Evolutionary conservation across 306 rosid species (phyloP).

Genomic region (Cicer arietinum): DNA sequence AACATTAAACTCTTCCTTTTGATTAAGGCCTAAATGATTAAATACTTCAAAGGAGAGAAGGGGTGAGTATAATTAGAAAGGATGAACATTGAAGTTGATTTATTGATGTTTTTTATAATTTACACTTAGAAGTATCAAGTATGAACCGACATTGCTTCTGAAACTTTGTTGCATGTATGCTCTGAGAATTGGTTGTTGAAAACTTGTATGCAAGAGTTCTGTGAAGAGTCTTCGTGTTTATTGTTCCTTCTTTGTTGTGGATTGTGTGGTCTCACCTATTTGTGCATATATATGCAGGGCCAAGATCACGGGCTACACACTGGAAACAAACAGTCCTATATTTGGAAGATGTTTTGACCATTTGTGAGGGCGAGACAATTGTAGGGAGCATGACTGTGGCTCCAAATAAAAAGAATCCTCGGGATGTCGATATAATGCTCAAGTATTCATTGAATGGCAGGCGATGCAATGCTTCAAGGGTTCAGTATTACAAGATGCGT

Average conservation of each 20-base stretch:
- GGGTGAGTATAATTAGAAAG: not conserved
- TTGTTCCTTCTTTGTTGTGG: not conserved
- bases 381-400: conserved; percentile 82
- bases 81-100: conserved; percentile 8
- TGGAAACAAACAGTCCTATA: conserved; percentile 99
- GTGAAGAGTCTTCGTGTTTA: not conserved
- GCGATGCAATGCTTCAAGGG: conserved; percentile 66
- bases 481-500: conserved; percentile 89
- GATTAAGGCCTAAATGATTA: not conserved
- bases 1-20: not conserved
- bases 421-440: conserved; percentile 85
- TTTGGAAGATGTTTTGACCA: conserved; percentile 85
- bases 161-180: conserved; percentile 16
- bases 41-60: not conserved
- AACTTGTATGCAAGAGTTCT: conserved; percentile 3
- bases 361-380: conserved; percentile 86
- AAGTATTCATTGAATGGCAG: conserved; percentile 79
- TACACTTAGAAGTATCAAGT: conserved; percentile 23
- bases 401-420: conserved; percentile 83
- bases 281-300: conserved; percentile 63
- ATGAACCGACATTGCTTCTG: conserved; percentile 2
- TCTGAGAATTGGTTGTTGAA: conserved; percentile 1
- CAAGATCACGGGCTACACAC: conserved; percentile 83
- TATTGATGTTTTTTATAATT: not conserved
- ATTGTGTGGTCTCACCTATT: not conserved